phyloP scores from a whole-genome alignment of 2,329 filamentous ascomycete genomes.

The Ophiosphaerella korrae region DNA sequence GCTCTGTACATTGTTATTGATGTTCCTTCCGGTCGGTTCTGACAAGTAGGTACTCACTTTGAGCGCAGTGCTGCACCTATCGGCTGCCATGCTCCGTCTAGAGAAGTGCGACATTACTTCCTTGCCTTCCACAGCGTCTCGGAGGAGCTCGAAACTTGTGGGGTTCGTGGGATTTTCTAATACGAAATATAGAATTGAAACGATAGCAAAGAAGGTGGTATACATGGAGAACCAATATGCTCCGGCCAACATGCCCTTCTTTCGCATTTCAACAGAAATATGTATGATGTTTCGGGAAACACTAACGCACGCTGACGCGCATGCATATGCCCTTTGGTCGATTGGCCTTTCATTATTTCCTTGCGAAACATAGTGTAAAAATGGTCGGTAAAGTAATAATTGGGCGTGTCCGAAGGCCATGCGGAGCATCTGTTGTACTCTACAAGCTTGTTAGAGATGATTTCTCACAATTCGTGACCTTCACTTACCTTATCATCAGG shows the following conservation, averaged over 20 bases:
- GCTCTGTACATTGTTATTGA: conserved; percentile 55
- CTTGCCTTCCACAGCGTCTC: conserved; percentile 83
- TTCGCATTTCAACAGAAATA: conserved; percentile 78
- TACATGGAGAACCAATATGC: conserved; percentile 89
- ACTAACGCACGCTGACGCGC: conserved; percentile 69
- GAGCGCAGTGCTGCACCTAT: conserved; percentile 79
- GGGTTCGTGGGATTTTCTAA: conserved; percentile 78
- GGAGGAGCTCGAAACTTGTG: conserved; percentile 77
- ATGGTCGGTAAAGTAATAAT: conserved; percentile 81
- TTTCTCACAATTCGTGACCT: neutral
- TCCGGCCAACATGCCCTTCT: conserved; percentile 74
- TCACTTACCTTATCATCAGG: conserved; percentile 75
- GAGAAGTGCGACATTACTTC: conserved; percentile 80
- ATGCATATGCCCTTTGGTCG: conserved; percentile 81
- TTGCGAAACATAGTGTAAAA: conserved; percentile 80
- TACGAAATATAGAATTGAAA: conserved; percentile 79
- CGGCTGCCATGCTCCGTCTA: conserved; percentile 84
- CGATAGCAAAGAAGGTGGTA: conserved; percentile 79
- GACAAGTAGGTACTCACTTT: conserved; percentile 60
- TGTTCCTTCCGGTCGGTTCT: neutral
- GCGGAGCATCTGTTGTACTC: conserved; percentile 73
- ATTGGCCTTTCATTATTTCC: conserved; percentile 55
- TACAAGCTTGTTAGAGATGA: conserved; percentile 28
- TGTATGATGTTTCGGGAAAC: conserved; percentile 77
- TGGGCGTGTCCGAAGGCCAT: conserved; percentile 85